These are phyloP conservation scores for Cajanus cajan DNA, from an alignment of 306 rosid genomes.

Conservation along the genomic window DNA sequence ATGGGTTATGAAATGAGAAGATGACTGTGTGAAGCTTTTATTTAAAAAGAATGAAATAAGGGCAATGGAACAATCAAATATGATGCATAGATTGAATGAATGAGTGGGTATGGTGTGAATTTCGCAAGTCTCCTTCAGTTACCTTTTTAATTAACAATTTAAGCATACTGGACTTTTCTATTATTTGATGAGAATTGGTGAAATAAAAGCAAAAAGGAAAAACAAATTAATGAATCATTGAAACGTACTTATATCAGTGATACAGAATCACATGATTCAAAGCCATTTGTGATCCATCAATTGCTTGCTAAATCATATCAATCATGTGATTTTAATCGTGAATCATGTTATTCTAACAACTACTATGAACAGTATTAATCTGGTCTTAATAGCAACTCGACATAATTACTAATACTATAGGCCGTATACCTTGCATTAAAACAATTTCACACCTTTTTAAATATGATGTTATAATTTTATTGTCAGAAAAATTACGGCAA, in stretches of 20 bases:
- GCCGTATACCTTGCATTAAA: not conserved
- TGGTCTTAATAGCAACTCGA: not conserved
- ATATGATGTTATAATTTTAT: not conserved
- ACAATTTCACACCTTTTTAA: not conserved
- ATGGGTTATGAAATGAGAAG: not conserved
- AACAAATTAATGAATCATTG: not conserved
- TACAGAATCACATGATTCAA: not conserved
- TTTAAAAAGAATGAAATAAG: not conserved
- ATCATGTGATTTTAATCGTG: not conserved
- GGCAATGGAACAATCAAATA: not conserved
- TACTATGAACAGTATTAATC: not conserved
- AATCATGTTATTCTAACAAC: not conserved
- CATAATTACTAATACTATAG: not conserved
- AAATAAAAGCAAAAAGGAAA: not conserved
- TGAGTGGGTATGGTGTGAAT: not conserved
- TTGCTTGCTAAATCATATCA: too few relatives aligned
- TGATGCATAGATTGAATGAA: not conserved
- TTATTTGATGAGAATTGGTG: not conserved
- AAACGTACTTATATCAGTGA: not conserved
- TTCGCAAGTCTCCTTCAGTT: not conserved
- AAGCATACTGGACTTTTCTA: not conserved
- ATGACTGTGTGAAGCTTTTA: not conserved
- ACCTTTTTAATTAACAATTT: not conserved
- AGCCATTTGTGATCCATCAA: not conserved
- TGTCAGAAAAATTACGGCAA: not conserved